Evolutionary conservation across 2,329 filamentous ascomycete species (phyloP).

Genomic region (Chrysosporium keratinophilum): DNA sequence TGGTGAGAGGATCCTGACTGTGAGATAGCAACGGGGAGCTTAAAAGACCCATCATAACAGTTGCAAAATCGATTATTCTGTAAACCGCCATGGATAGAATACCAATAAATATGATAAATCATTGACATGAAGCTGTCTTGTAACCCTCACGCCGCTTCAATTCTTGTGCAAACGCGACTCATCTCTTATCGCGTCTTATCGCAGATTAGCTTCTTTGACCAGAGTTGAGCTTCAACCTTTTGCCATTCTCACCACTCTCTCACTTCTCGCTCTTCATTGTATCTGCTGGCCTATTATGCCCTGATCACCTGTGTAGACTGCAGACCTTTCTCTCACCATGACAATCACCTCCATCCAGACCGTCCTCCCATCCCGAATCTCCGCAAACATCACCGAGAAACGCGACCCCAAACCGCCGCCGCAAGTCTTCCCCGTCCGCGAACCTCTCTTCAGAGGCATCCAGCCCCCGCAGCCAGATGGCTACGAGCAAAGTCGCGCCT

Average conservation of each 20-base stretch:
- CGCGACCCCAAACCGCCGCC: slow-evolving; percentile 46
- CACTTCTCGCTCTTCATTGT: not conserved
- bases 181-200: slow-evolving; percentile 10
- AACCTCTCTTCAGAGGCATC: slow-evolving; percentile 53
- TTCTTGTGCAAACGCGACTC: not conserved
- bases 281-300: not conserved
- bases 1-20: not conserved
- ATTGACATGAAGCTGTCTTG: not conserved
- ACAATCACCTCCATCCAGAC: slow-evolving; percentile 35
- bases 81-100: not conserved
- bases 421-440: slow-evolving; percentile 44
- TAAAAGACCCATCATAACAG: slow-evolving; percentile 12
- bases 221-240: not conserved
- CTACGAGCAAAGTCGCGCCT: slow-evolving; percentile 55
- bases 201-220: slow-evolving; percentile 1
- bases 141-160: not conserved
- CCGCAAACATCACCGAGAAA: slow-evolving; percentile 36
- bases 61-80: not conserved
- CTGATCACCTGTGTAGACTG: not conserved
- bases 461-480: slow-evolving; percentile 54
- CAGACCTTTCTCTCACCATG: slow-evolving; percentile 25
- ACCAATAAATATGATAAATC: not conserved
- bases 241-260: not conserved
- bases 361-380: slow-evolving; percentile 29
- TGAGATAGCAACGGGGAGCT: slow-evolving; percentile 11